Evolutionary conservation across 2,329 filamentous ascomycete genomes (phyloP), one percentile per base, ranked within the genome.

Genomic region (Talaromyces amestolkiae): DNA sequence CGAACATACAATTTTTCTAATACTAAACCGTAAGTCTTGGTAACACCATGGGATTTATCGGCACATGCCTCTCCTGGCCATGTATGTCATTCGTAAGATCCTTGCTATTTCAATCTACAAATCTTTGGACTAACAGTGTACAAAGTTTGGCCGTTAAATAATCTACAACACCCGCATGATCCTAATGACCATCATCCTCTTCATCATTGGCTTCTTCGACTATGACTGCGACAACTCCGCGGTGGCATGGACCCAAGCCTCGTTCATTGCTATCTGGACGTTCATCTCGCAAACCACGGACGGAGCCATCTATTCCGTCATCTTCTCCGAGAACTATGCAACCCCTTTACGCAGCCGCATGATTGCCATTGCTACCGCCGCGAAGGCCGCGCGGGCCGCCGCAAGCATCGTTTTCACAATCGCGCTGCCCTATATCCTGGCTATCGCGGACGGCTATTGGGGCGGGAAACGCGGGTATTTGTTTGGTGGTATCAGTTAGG

Each of bases 141-240:
- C 74, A 3, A 74, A 78, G 27, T 47, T 81, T 22, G 80, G 80
- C 0, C 70, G 79, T 3, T 73, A 74, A 2, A 80, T 78, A 0
- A 74, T 82, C 10, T 81, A 81, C 43, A 78, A 81, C 73, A 67
- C 66, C 3, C 80, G 80, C 0, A 61, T 80, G 65, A 67, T 71
- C 0, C 73, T 79, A 61, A 79, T 80, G 76, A 78, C 81, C 5
- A 80, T 80, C 61, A 69, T 75, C 53, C 75, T 76, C 35, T 75
- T 80, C 5, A 58, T 78, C 10, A 70, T 71, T 61, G 79, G 76
- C 22, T 77, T 79, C 61, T 69, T 81, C 19, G 79, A 79, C 61
- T 74, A 77, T 49, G 72, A 76, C n/a, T 75, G 75, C 13, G 76
- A 74, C 62, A 71, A 70, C 9, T 27, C 39, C 17, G 71, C 65